Evolutionary conservation across 352 stramenopile genomes (phyloP).

Genomic region (Globisporangium nagaii): DNA sequence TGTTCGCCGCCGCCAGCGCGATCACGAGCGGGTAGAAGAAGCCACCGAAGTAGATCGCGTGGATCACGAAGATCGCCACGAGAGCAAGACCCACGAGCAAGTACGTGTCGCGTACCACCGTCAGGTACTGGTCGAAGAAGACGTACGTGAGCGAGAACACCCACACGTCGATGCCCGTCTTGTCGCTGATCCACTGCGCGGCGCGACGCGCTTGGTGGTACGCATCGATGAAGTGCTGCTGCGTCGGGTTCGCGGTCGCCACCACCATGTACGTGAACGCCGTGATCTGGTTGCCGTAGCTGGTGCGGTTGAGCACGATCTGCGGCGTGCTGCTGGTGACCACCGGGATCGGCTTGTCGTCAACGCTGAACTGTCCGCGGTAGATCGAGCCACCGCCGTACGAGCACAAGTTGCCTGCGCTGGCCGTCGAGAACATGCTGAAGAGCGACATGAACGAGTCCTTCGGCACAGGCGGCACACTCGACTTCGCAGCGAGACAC

Average conservation of each 20-base stretch:
- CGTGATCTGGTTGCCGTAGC: conserved; percentile 19
- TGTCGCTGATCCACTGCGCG: conserved; percentile 48
- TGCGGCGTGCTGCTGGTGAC: conserved; percentile 8
- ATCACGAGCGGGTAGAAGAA: conserved; percentile 41
- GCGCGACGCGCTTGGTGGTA: conserved; percentile 50
- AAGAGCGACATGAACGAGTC: conserved; percentile 29
- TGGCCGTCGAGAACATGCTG: conserved; percentile 25
- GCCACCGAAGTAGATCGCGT: conserved; percentile 40
- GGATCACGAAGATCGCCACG: conserved; percentile 46
- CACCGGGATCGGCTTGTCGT: conserved; percentile 25
- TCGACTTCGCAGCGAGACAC: conserved; percentile 26
- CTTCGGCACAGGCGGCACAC: conserved; percentile 17
- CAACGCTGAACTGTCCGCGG: conserved; percentile 27
- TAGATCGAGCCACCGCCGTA: conserved; percentile 47
- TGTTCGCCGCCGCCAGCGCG: conserved; percentile 36
- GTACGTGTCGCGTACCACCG: conserved; percentile 45
- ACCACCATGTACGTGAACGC: conserved; percentile 33
- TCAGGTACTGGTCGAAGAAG: conserved; percentile 69
- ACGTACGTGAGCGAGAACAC: conserved; percentile 52
- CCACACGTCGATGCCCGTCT: conserved; percentile 55
- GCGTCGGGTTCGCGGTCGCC: conserved; percentile 43
- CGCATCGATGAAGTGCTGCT: conserved; percentile 52
- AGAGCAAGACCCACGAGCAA: conserved; percentile 41
- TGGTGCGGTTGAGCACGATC: conserved; percentile 13
- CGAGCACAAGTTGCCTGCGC: conserved; percentile 23